These are phyloP conservation scores for Arachnopeziza araneosa DNA, from an alignment of 2,329 filamentous ascomycete species.

Conservation along the genomic window DNA sequence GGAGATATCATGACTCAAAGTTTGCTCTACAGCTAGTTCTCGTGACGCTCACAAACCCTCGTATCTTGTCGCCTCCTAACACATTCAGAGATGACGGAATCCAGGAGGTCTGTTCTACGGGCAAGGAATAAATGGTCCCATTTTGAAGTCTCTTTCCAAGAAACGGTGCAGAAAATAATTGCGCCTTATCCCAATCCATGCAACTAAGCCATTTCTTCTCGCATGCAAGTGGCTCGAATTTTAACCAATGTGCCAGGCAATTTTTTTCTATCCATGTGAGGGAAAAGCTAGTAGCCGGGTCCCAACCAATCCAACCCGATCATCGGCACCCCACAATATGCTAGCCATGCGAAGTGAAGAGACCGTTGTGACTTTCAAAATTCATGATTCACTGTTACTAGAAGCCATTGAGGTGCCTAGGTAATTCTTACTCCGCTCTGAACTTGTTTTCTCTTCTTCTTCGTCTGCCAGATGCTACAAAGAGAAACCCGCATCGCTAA, in stretches of 20 bases:
- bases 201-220: constrained; percentile 2
- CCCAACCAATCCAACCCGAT: constrained; percentile 9
- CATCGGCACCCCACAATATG: constrained; percentile 13
- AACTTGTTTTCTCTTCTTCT: background rate
- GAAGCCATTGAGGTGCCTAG: constrained; percentile 13
- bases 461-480: background rate
- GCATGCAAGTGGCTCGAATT: constrained; percentile 9
- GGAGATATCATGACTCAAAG: constrained; percentile 23
- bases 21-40: background rate
- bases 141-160: background rate
- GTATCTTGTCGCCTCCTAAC: background rate
- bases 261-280: constrained; percentile 11
- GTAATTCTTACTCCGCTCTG: constrained; percentile 3
- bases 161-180: constrained; percentile 2
- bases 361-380: constrained; percentile 1
- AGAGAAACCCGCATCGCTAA: background rate
- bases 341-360: constrained; percentile 4
- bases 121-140: background rate
- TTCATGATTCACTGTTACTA: background rate
- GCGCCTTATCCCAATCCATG: constrained; percentile 7
- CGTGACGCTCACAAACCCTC: background rate
- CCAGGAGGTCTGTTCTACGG: background rate
- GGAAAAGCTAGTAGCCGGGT: constrained; percentile 11
- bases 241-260: constrained; percentile 5
- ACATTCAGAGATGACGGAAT: background rate